Evolutionary conservation across 2,329 filamentous ascomycete genomes (phyloP), one percentile per base, ranked within the genome.

Genomic region (Teratosphaeria epicoccoides): DNA sequence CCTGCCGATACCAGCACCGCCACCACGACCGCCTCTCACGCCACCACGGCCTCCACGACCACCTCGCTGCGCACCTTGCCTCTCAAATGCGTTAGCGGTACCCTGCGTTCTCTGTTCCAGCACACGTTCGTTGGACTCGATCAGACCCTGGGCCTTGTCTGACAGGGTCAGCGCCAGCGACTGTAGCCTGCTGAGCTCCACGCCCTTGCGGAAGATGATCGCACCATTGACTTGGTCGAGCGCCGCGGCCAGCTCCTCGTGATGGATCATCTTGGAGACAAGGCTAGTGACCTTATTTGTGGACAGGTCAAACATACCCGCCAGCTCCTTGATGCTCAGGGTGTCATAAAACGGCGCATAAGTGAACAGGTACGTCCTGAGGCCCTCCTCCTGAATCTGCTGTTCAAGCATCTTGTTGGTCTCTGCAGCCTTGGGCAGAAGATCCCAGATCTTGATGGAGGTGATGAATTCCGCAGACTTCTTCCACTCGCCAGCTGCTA

Each of bases 341-440:
- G 93, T 97, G 74, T 98, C 93, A 77, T 98, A 98, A 80, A 94
- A 98, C 50, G 93, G 93, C 33, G 94, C 93, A 72, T 98, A 98
- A 51, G 93, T 98, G 80, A 98, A 98, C 63, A 98, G 88, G 71
- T 97, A 98, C 50, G 93, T 98, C 63, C 93, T 84, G 50, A 98
- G 83, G 63, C 94, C 93, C 76, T 98, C 93, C 71, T 98, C 93
- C 71, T 98, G 94, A 67, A 97, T 95, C 77, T 98, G 93, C 70
- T 88, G 89, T 51, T 90, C 88, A 56, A 98, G 87, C 93, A 98
- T 96, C 50, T 80, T 73, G 83, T 97, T 97, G 78, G 97, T 95
- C 70, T 89, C 87, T 52, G 91, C 88, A 23, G 87, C 81, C 71
- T 93, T 85, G 53, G 90, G 87, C 82, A 98, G 94, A 60, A 98